These are phyloP conservation scores for Fistulifera pelliculosa DNA, from an alignment of 108 stramenopile species.

Conservation along the genomic window DNA sequence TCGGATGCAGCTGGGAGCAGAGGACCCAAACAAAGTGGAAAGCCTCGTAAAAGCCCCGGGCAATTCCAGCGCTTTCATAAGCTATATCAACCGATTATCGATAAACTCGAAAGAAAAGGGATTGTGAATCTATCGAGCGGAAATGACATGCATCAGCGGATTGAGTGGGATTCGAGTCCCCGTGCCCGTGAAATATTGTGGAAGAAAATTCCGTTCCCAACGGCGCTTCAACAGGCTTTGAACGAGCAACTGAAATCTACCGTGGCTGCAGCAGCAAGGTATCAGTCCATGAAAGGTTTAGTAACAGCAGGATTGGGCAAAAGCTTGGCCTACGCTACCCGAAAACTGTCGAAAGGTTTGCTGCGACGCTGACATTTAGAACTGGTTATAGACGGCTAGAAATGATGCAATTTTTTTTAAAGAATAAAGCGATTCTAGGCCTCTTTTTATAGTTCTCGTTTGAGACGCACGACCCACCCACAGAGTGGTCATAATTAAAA, in stretches of 20 bases:
- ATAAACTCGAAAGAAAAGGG: constrained; percentile 20
- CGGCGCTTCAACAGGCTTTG: not conserved
- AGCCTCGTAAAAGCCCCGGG: constrained; percentile 68
- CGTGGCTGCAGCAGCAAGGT: constrained; percentile 61
- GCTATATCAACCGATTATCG: constrained; percentile 35
- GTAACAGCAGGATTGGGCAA: constrained; percentile 59
- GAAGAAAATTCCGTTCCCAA: not conserved
- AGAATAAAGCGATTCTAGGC: too few relatives aligned
- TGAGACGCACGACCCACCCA: too few relatives aligned
- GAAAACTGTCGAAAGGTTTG: constrained; percentile 71
- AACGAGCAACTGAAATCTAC: constrained; percentile 29
- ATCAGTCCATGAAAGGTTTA: constrained; percentile 74
- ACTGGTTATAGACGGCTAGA: not conserved
- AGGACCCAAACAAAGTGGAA: constrained; percentile 69
- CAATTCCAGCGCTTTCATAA: constrained; percentile 57
- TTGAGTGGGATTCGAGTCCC: not conserved
- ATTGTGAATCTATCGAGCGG: not conserved
- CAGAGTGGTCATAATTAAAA: too few relatives aligned
- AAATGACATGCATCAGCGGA: constrained; percentile 1
- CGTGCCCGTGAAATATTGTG: not conserved
- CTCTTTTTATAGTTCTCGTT: too few relatives aligned
- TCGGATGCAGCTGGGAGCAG: constrained; percentile 73
- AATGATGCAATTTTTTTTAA: too few relatives aligned
- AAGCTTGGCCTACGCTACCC: constrained; percentile 55
- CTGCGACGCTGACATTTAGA: constrained; percentile 11